Base-by-base conservation (phyloP, 2,329 filamentous ascomycete species). In the Alternaria novae-zelandiae region DNA sequence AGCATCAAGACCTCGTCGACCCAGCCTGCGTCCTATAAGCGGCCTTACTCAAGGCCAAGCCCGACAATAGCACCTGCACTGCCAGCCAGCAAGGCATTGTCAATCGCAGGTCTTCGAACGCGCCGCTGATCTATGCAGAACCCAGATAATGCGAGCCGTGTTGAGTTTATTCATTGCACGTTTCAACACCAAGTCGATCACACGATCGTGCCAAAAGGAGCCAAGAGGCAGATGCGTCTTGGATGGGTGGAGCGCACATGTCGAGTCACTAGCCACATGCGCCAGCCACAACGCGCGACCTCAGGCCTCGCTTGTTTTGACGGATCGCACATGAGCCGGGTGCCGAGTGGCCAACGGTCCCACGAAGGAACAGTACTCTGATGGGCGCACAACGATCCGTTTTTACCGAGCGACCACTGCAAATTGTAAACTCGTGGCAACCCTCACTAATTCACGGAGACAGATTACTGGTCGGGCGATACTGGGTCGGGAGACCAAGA, bases 371-470 rank as follows among this genome's bases (percentile, higher is more conserved):
- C 30, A 43, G 15, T 13, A 30, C 47, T 54, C 55, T 53, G 28
- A 47, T 25, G 32, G 21, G 43, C 36, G 21, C 47, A 50, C 47
- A 23, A 23, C 20, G 13, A 53, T 36, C 30, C 17, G 49, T 53
- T 21, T 36, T 13, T 11, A 23, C 36, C 49, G 28, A 36, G 49
- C 20, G 23, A 53, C 36, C 7, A 25, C 28, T 36, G 49, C 7
- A 21, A 20, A 36, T 11, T n/a, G 28, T 28, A 20, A 36, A 10
- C 26, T 36, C 20, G 49, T 51, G n/a, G 17, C 17, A 50, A 53
- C 36, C 32, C 46, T 49, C 49, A 26, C 28, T 54, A 51, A 44
- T 57, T 54, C 53, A 57, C 53, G 59, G 64, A 63, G 64, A 59
- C 17, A 45, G 43, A 44, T 30, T 25, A 45, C 53, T 44, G 25